Evolutionary conservation across 2,329 filamentous ascomycete species (phyloP), one percentile per base, ranked within the genome.

Genomic region (Phaeomoniella chlamydospora): DNA sequence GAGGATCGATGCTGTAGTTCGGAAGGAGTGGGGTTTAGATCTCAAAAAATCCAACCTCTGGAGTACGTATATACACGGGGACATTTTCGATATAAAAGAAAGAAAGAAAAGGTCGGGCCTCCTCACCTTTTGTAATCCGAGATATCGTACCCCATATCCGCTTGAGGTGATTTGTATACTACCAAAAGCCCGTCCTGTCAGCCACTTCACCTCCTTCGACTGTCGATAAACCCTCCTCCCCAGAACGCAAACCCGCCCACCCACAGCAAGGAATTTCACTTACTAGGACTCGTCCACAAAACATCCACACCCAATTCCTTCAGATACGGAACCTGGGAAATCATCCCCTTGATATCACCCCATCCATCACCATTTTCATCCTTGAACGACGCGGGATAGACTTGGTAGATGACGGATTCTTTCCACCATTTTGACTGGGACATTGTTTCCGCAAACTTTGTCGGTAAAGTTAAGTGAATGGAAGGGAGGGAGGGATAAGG

Each of bases 271-370:
- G 22, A 26, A n/a, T 9, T 26, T 9, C 6, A 26, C 22, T 9
- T 26, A 26, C 22, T 26, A 6, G 61, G 61, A 36, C 56, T 62
- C 4, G 59, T 43, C 74, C 74, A 77, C 14, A 77, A 60, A n/a
- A 74, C 65, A 42, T 77, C 70, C 2, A 74, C 61, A 1, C 76
- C 77, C 0, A 80, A 60, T 2, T 70, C 59, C 35, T 70, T 62
- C 34, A 81, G 61, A 47, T 81, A 77, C 49, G 78, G 73, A 2
- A 81, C 55, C 48, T 77, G 67, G 6, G 70, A 71, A 10, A 75
- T 72, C 36, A 81, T 71, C 10, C 76, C 77, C 1, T 66, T 67
- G 19, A 81, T 65, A 46, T 80, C 75, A 2, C 77, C 77, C 58
- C 74, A 70, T 29, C 77, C 77, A 41, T 61, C 56, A 36, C 56